Percentiles rank a stretch among this genome's conserved stretches.
Conservation (phyloP, 2,329 filamentous ascomycete species). For the Geosmithia morbida region DNA sequence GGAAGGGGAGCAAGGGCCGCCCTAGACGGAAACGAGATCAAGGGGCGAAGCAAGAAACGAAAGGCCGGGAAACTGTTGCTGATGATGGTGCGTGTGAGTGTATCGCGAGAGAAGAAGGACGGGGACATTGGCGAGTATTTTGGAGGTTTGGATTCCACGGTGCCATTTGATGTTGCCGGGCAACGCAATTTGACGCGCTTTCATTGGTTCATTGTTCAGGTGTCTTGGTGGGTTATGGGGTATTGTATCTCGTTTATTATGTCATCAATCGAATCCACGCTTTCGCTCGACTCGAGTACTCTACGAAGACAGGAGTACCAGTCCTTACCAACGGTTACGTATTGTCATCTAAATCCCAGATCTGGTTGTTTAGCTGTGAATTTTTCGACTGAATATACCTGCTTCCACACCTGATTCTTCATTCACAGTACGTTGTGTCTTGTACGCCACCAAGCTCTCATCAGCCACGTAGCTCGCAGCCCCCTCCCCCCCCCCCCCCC, state of each 20-base stretch:
- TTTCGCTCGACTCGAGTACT: neutral
- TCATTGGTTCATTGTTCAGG: neutral
- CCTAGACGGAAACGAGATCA: neutral
- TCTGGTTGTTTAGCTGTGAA: too few species aligned
- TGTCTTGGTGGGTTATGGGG: neutral
- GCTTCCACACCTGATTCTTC: too few species aligned
- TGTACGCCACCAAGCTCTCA: too few species aligned
- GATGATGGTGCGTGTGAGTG: conserved; percentile 5
- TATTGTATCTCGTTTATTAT: too few species aligned
- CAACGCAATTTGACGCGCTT: neutral
- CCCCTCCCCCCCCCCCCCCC: too few species aligned
- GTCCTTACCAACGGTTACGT: too few species aligned
- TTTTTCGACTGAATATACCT: too few species aligned
- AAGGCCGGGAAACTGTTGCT: neutral
- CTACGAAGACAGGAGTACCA: too few species aligned
- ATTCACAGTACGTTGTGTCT: too few species aligned
- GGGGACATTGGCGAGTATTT: conserved; percentile 1
- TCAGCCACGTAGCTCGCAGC: too few species aligned
- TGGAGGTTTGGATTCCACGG: conserved; percentile 1
- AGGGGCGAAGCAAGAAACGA: neutral
- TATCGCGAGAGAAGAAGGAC: conserved; percentile 2
- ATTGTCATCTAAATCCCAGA: too few species aligned
- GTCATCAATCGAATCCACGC: neutral
- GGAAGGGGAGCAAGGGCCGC: neutral
- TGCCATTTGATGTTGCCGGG: neutral